These are phyloP conservation scores for Pseudopyrenochaeta lycopersici DNA, from an alignment of 2,329 filamentous ascomycete species.

Conservation along the genomic window DNA sequence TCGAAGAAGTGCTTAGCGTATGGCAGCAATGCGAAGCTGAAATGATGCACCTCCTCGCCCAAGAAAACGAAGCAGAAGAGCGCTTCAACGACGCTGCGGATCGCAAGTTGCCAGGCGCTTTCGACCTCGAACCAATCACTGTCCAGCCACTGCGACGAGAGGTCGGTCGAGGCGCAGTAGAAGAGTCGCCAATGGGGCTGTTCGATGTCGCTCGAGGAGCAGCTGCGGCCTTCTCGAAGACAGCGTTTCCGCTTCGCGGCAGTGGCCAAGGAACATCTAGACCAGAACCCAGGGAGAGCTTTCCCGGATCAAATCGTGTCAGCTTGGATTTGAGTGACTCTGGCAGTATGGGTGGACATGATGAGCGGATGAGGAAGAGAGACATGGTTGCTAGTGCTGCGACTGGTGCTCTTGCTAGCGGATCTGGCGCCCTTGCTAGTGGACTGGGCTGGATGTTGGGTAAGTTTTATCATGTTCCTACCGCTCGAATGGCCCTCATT, in stretches of 20 bases:
- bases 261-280: conserved; percentile 19
- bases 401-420: conserved; percentile 68
- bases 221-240: conserved; percentile 57
- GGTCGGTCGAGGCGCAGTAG: conserved; percentile 52
- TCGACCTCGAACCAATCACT: conserved; percentile 45
- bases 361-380: conserved; percentile 68
- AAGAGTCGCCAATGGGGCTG: conserved; percentile 62
- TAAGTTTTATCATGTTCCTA: conserved; percentile 28
- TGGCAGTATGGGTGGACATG: conserved; percentile 42
- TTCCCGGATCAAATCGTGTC: conserved; percentile 22
- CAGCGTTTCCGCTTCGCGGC: conserved; percentile 56
- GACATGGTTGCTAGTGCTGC: conserved; percentile 75
- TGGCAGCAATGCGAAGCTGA: conserved; percentile 83
- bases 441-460: conserved; percentile 73
- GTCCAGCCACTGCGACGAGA: conserved; percentile 51
- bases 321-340: conserved; percentile 49
- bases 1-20: conserved; percentile 78
- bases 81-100: conserved; percentile 75
- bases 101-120: conserved; percentile 59
- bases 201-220: conserved; percentile 62
- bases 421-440: conserved; percentile 67
- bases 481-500: not conserved
- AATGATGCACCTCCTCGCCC: conserved; percentile 70
- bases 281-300: conserved; percentile 2
- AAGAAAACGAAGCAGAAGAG: conserved; percentile 73